Evolutionary conservation across 371 early-diverging fungal genomes (phyloP), one percentile per base, ranked within the genome.

Genomic region (Saksenaea vasiformis): DNA sequence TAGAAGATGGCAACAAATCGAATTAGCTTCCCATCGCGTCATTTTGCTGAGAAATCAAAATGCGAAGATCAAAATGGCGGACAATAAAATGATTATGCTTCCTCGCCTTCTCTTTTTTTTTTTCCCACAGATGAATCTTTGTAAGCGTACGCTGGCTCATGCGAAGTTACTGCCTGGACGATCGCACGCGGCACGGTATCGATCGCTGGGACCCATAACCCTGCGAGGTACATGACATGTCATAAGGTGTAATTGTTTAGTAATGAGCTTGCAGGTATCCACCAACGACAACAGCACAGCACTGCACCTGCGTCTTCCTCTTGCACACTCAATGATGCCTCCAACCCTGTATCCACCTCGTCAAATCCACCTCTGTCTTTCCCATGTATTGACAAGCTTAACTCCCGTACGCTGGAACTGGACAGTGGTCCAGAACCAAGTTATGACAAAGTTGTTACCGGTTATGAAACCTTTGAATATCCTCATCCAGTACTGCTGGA

Each of bases 381-480:
- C 58, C 93, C 93, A 2, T 93, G 93, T 66, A 85, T 93, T 56
- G 93, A 93, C 66, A 79, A 82, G 43, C 65, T 91, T 27, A 83
- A 84, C 39, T 73, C 83, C 19, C 87, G 92, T 17, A 88, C 87
- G 24, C 79, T 79, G 36, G 87, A 87, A 7, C 82, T 93, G 35
- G 87, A 89, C 65, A 85, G 83, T 8, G 94, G 94, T 0, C 95
- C 95, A 13, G 95, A 95, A 62, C 94, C 95, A 0, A 84, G 88
- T 22, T 95, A 95, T 77, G 90, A 90, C 64, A 91, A 91, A 60
- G 84, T 94, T 0, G 90, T 92, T 35, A 89, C 91, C 0, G 95
- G 95, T 36, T 95, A 93, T 77, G 78, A 84, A 54, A 73, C 81
- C 14, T 95, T 85, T 68, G 78, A 81, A 53, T 84, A 91, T 76